Evolutionary conservation across 2,329 filamentous ascomycete genomes (phyloP).

Genomic region (Fusarium metavorans): DNA sequence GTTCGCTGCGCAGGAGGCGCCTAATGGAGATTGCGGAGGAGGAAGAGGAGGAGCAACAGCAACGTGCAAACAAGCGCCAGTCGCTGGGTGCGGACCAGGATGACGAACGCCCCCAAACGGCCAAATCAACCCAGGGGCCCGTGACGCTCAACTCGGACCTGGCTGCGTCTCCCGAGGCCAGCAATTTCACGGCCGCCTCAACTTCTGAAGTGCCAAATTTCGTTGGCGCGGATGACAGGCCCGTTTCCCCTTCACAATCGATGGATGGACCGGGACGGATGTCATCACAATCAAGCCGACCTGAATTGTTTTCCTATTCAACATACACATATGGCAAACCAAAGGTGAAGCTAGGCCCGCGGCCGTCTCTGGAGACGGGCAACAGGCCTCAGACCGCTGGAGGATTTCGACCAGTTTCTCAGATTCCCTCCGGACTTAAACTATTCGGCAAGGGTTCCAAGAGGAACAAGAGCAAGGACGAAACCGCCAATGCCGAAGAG

Average conservation of each 20-base stretch:
- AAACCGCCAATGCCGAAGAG: conserved; percentile 48
- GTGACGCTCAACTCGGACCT: conserved; percentile 66
- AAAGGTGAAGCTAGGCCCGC: conserved; percentile 90
- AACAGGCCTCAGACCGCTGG: conserved; percentile 72
- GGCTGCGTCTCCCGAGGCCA: conserved; percentile 62
- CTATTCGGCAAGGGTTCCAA: conserved; percentile 70
- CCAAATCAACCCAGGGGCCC: conserved; percentile 51
- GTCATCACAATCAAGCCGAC: conserved; percentile 65
- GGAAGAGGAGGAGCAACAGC: conserved; percentile 79
- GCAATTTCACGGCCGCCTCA: conserved; percentile 60
- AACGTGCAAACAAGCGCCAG: conserved; percentile 68
- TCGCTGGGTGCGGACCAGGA: conserved; percentile 64
- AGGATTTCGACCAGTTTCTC: conserved; percentile 78
- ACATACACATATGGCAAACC: conserved; percentile 71
- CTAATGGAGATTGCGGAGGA: conserved; percentile 96
- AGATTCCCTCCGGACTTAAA: conserved; percentile 85
- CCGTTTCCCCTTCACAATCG: conserved; percentile 59
- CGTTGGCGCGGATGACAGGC: conserved; percentile 58
- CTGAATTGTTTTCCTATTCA: conserved; percentile 63
- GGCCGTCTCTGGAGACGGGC: conserved; percentile 78
- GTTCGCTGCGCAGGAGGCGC: conserved; percentile 80
- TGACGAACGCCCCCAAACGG: conserved; percentile 42
- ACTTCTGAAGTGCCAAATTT: conserved; percentile 65
- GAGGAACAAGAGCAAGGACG: conserved; percentile 54
- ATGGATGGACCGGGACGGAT: conserved; percentile 58